These are phyloP conservation scores for Echria macrotheca DNA, from an alignment of 495 filamentous ascomycete genomes.

Conservation along the genomic window DNA sequence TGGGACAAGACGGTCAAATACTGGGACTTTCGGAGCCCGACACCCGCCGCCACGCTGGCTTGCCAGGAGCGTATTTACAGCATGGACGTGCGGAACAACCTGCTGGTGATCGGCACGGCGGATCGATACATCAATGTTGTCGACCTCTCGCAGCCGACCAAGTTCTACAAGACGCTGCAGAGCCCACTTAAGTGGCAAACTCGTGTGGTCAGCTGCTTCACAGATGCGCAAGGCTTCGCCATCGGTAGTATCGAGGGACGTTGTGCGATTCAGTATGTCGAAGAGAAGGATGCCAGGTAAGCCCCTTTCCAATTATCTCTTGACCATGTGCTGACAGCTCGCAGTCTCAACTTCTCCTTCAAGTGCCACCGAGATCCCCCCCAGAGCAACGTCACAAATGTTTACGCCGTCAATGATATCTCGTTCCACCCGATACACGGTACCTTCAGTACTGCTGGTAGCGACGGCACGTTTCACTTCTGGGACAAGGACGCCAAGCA, in stretches of 20 bases:
- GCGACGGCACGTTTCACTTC: constrained; percentile 90
- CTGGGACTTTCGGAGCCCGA: constrained; percentile 74
- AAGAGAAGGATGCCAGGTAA: constrained; percentile 75
- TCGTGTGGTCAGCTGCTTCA: constrained; percentile 83
- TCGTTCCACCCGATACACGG: constrained; percentile 83
- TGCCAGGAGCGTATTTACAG: constrained; percentile 84
- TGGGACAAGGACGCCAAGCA: constrained; percentile 95
- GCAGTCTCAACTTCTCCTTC: constrained; percentile 82
- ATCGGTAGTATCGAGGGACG: constrained; percentile 88
- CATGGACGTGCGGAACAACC: constrained; percentile 75
- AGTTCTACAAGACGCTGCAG: constrained; percentile 82
- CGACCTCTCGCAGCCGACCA: constrained; percentile 73
- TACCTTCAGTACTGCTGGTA: constrained; percentile 88
- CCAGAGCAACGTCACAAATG: constrained; percentile 59
- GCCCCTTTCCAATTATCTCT: constrained; percentile 4
- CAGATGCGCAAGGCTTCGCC: constrained; percentile 79
- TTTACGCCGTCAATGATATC: constrained; percentile 88
- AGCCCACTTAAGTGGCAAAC: constrained; percentile 95
- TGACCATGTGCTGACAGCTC: not conserved
- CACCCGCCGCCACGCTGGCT: constrained; percentile 55
- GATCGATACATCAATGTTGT: constrained; percentile 89
- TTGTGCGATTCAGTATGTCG: constrained; percentile 87
- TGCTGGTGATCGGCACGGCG: constrained; percentile 86
- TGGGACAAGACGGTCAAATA: constrained; percentile 97
- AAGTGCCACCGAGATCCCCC: constrained; percentile 86